Conservation (phyloP, 371 early-diverging fungal species). For the Mucor velutinosus region DNA sequence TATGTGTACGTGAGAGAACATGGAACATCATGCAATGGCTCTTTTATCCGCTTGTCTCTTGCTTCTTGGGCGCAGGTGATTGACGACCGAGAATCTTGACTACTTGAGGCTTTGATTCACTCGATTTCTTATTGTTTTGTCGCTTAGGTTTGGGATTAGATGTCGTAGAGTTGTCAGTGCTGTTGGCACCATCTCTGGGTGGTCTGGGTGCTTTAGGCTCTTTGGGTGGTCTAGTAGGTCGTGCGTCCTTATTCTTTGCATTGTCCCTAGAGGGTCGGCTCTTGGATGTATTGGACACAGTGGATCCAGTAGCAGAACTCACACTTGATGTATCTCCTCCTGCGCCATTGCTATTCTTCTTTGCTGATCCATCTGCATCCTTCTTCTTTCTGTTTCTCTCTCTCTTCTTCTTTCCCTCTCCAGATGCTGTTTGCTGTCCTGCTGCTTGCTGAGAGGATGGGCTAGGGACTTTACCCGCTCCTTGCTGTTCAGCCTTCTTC, state of each 20-base stretch:
- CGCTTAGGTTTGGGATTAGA: conserved; percentile 16
- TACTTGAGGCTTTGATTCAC: conserved; percentile 21
- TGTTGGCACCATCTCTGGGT: not conserved
- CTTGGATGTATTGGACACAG: not conserved
- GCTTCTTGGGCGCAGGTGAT: conserved; percentile 1
- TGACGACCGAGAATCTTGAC: conserved; percentile 40
- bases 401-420: conserved; percentile 17
- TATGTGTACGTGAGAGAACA: not conserved
- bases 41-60: not conserved
- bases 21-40: not conserved
- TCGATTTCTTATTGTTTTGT: conserved; percentile 6
- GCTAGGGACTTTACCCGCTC: not conserved
- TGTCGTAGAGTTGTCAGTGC: not conserved
- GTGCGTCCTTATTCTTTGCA: conserved; percentile 6
- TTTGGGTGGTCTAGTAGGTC: conserved; percentile 3
- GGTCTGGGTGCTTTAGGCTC: conserved; percentile 15
- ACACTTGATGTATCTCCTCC: not conserved
- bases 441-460: not conserved
- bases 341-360: not conserved
- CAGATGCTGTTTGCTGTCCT: not conserved
- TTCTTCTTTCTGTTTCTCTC: conserved; percentile 25
- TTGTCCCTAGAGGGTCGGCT: not conserved
- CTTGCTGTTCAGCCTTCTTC: conserved; percentile 1
- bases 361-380: conserved; percentile 2
- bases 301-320: not conserved